Percentiles rank a stretch among this genome's conserved stretches.
These are phyloP conservation scores for Rhodomyrtus psidioides DNA, from an alignment of 441 rosid genomes.

Conservation along the genomic window DNA sequence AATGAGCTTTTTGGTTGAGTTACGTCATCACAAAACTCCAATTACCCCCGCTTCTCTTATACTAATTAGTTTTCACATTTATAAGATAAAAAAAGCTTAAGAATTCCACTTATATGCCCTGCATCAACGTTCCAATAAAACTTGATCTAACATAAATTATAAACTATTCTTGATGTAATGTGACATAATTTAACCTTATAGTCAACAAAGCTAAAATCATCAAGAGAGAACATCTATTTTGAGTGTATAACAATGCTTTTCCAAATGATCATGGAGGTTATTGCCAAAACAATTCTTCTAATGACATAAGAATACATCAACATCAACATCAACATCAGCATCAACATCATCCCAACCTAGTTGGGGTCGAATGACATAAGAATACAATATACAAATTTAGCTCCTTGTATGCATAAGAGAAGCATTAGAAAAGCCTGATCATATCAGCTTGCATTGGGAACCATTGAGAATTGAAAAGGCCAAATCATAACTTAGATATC, in stretches of 20 bases:
- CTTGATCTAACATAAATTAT: not conserved
- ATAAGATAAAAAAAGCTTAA: not conserved
- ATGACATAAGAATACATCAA: not conserved
- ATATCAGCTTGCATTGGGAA: not conserved
- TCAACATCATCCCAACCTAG: no score
- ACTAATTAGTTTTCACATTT: not conserved
- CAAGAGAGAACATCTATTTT: not conserved
- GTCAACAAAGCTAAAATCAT: not conserved
- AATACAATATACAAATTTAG: not conserved
- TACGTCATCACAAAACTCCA: not conserved
- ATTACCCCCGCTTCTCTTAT: not conserved
- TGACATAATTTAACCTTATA: not conserved
- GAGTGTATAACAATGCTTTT: not conserved
- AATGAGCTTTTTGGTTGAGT: not conserved
- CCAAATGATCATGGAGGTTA: not conserved
- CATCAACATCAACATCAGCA: not conserved
- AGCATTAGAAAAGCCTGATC: not conserved
- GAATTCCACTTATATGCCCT: not conserved
- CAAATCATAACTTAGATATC: not conserved
- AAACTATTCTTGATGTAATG: not conserved
- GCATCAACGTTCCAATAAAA: not conserved
- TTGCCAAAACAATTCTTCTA: not conserved
- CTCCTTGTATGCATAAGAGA: not conserved
- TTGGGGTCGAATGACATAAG: not conserved
- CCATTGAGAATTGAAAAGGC: not conserved